Conservation (phyloP, 768 basidiomycete genomes). For the Coprinopsis strossmayeri region DNA sequence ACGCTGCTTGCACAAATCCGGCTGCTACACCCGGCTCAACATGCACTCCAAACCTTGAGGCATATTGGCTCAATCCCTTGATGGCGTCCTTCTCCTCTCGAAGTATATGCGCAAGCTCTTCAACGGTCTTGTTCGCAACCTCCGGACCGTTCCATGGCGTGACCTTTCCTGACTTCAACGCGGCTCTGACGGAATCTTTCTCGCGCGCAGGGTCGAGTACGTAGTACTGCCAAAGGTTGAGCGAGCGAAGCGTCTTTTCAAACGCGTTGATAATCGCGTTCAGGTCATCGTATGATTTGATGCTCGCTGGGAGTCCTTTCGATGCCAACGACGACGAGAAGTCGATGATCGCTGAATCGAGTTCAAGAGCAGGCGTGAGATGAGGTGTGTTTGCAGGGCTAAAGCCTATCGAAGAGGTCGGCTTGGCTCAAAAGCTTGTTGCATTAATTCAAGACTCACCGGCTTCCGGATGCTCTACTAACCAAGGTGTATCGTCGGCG, state of each 20-base stretch:
- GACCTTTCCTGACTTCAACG: conserved; percentile 41
- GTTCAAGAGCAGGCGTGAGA: conserved; percentile 83
- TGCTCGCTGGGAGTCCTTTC: conserved; percentile 63
- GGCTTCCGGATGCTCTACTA: conserved; percentile 91
- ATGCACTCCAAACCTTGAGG: conserved; percentile 59
- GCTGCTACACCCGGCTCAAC: conserved; percentile 64
- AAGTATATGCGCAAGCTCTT: conserved; percentile 61
- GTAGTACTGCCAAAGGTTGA: conserved; percentile 92
- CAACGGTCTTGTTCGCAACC: conserved; percentile 50
- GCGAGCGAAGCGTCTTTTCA: conserved; percentile 47
- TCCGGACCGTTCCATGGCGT: conserved; percentile 56
- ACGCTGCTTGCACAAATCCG: conserved; percentile 67
- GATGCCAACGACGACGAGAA: conserved; percentile 64
- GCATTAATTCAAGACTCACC: conserved; percentile 44
- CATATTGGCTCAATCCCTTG: conserved; percentile 50
- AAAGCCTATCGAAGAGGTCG: too few species aligned
- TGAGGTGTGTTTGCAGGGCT: conserved; percentile 90
- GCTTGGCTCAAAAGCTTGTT: too few species aligned
- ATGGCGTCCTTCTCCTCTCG: conserved; percentile 43
- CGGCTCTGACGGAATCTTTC: conserved; percentile 47
- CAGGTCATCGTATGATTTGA: conserved; percentile 66
- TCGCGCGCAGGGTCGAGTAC: conserved; percentile 72
- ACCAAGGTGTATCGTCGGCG: conserved; percentile 89
- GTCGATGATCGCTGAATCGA: conserved; percentile 81
- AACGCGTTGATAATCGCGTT: conserved; percentile 61